Percentiles rank a stretch among this genome's conserved stretches.
These are phyloP conservation scores for Colletotrichum camelliae DNA, from an alignment of 2,329 filamentous ascomycete species.

Conservation along the genomic window DNA sequence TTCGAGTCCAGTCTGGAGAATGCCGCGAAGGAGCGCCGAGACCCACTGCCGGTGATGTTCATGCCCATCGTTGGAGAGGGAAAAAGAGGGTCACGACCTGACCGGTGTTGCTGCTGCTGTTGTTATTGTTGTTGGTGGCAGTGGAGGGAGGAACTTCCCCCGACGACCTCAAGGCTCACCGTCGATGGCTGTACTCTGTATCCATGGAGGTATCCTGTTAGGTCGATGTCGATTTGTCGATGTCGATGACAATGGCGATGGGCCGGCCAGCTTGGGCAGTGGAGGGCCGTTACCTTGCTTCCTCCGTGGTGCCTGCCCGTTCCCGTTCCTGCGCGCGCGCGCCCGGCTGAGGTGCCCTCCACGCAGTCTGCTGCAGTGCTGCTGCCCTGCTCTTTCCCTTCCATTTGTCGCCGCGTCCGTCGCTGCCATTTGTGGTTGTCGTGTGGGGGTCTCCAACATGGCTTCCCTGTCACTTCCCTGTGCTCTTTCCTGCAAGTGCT, in stretches of 20 bases:
- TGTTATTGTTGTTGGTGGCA: neutral
- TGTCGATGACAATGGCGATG: neutral
- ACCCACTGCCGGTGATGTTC: neutral
- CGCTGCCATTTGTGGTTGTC: constrained; percentile 3
- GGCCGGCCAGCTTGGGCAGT: neutral
- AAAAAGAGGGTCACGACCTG: neutral
- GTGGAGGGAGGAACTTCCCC: neutral
- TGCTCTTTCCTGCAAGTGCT: constrained; percentile 7
- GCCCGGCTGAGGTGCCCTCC: neutral
- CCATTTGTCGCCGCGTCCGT: neutral
- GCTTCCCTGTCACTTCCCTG: constrained; percentile 5
- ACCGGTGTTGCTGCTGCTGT: neutral
- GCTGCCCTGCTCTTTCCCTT: neutral
- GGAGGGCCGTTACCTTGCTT: neutral
- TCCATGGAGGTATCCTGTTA: neutral
- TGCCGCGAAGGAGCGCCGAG: neutral
- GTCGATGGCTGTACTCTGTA: neutral
- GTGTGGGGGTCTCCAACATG: constrained; percentile 16
- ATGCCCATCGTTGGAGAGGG: neutral
- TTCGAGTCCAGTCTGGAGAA: neutral
- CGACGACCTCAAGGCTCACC: neutral
- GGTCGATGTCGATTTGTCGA: neutral
- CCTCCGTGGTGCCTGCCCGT: neutral
- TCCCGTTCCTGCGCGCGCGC: neutral
- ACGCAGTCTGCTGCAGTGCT: neutral